A percentile compares a stretch with the other conserved stretches of the same genome.
Conservation (phyloP, 1,139 yeast species). For the Sugiyamaella xylanicola region DNA sequence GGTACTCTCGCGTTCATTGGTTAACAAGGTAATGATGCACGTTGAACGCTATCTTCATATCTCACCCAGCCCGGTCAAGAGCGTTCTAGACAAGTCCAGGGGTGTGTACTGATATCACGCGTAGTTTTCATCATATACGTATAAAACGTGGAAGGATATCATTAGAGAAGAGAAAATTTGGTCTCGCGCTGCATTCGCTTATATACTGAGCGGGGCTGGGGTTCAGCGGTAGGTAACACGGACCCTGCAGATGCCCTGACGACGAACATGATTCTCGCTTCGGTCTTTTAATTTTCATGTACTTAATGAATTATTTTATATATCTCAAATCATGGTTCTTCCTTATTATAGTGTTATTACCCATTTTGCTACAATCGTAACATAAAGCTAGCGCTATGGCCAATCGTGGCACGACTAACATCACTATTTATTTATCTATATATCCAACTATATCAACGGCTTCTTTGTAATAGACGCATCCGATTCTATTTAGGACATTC, state of each 20-base stretch:
- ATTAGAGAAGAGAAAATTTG: slow-evolving; percentile 29
- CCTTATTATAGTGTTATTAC: no score
- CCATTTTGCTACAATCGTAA: no score
- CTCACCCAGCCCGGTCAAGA: slow-evolving; percentile 48
- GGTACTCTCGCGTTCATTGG: slow-evolving; percentile 38
- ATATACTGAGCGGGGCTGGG: slow-evolving; percentile 44
- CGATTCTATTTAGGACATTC: no score
- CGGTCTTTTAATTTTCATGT: no score
- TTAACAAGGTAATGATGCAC: slow-evolving; percentile 44
- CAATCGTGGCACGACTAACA: no score
- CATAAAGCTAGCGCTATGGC: no score
- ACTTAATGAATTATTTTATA: no score
- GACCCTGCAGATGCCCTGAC: slow-evolving; percentile 40
- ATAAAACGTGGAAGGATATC: slow-evolving; percentile 44
- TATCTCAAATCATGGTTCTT: no score
- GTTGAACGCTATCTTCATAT: slow-evolving; percentile 45
- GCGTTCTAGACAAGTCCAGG: slow-evolving; percentile 35
- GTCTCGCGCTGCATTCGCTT: slow-evolving; percentile 29
- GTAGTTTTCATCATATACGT: slow-evolving; percentile 42
- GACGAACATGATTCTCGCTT: no score
- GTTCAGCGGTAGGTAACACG: slow-evolving; percentile 31
- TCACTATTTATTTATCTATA: no score
- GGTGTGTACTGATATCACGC: slow-evolving; percentile 38
- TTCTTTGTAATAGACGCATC: no score
- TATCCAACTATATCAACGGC: no score